These are phyloP conservation scores for Coemansia erecta DNA, from an alignment of 192 early-diverging fungal species.

Conservation along the genomic window DNA sequence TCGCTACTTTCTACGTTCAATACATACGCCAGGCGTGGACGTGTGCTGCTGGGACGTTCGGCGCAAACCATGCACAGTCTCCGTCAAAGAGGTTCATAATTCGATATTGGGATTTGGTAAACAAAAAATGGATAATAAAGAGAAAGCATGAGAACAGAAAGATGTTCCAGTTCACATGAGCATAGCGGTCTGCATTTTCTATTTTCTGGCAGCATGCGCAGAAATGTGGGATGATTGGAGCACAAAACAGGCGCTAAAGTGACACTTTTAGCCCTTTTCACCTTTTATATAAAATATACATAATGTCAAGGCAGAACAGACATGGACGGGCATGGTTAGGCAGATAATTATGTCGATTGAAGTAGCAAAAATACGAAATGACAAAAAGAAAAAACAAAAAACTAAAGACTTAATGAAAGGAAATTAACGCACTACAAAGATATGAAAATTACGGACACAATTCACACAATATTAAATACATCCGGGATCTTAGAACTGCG, in stretches of 20 bases:
- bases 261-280: no score
- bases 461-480: conserved; percentile 4
- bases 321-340: no score
- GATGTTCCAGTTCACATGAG: no score
- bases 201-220: no score
- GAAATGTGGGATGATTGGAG: no score
- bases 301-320: no score
- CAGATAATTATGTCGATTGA: neutral
- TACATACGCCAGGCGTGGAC: conserved; percentile 39
- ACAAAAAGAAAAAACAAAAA: neutral
- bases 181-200: no score
- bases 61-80: conserved; percentile 42
- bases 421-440: conserved; percentile 11
- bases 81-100: conserved; percentile 53
- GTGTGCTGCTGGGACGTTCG: conserved; percentile 38
- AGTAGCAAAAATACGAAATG: conserved; percentile 1
- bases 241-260: no score
- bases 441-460: conserved; percentile 7
- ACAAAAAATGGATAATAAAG: conserved; percentile 2
- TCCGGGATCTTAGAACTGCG: conserved; percentile 30
- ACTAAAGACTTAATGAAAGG: conserved; percentile 6
- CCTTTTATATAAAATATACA: no score
- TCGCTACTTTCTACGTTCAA: neutral
- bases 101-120: neutral
- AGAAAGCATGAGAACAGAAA: neutral